Conservation (phyloP, 306 rosid species). For the Trifolium fragiferum region DNA sequence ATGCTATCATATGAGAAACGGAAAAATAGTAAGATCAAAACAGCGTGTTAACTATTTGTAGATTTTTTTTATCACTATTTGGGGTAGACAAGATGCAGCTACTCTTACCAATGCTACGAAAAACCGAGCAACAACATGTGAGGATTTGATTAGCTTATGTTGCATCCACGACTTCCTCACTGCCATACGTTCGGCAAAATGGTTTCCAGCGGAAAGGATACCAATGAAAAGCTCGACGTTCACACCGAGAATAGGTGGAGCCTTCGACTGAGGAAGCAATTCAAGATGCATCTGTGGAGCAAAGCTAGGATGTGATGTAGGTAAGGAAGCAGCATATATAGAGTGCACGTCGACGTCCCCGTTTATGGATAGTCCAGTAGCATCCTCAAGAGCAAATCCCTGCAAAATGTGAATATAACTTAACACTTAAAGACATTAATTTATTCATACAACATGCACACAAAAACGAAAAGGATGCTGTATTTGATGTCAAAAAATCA, state of each 20-base stretch:
- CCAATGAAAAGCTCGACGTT: slow-evolving; percentile 83
- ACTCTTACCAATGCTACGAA: slow-evolving; percentile 87
- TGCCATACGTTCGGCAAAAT: slow-evolving; percentile 97
- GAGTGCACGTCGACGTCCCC: slow-evolving; percentile 91
- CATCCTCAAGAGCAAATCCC: slow-evolving; percentile 98
- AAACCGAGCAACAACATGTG: slow-evolving; percentile 79
- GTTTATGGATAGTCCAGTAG: slow-evolving; percentile 82
- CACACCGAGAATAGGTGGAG: slow-evolving; percentile 56
- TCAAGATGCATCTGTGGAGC: slow-evolving; percentile 86
- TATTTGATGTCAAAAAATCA: neutral
- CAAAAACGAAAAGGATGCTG: neutral
- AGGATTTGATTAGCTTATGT: slow-evolving; percentile 74
- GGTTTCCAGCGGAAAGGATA: slow-evolving; percentile 94
- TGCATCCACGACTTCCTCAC: slow-evolving; percentile 99
- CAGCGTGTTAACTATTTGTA: neutral
- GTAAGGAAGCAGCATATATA: slow-evolving; percentile 79
- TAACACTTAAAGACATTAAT: slow-evolving; percentile 1
- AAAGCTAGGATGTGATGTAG: slow-evolving; percentile 92
- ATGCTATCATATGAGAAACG: slow-evolving; percentile 60
- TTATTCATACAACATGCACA: neutral
- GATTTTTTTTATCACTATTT: slow-evolving; percentile 26
- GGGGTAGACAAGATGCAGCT: slow-evolving; percentile 5
- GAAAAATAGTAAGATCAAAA: slow-evolving; percentile 39
- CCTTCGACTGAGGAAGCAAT: slow-evolving; percentile 77
- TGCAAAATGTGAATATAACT: slow-evolving; percentile 48